These are phyloP conservation scores for Rutstroemia sp. DNA, from an alignment of 2,329 filamentous ascomycete genomes.

Conservation along the genomic window DNA sequence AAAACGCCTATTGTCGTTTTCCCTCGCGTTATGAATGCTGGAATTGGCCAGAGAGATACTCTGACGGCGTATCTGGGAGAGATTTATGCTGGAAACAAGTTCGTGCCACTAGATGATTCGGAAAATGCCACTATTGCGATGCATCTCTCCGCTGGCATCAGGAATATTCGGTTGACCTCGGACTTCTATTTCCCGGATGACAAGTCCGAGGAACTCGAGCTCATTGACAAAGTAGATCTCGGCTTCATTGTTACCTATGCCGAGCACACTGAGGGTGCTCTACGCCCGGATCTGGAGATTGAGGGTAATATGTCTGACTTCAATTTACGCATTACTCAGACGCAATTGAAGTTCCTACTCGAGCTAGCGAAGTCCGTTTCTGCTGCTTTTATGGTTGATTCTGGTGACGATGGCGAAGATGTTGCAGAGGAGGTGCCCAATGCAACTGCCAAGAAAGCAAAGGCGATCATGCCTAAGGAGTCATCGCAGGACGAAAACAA, in stretches of 20 bases:
- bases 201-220: conserved; percentile 76
- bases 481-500: conserved; percentile 26
- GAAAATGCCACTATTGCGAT: conserved; percentile 70
- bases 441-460: conserved; percentile 27
- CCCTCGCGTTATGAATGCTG: conserved; percentile 66
- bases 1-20: conserved; percentile 97
- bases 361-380: conserved; percentile 85
- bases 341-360: conserved; percentile 82
- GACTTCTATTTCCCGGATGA: conserved; percentile 73
- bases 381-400: conserved; percentile 71
- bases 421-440: conserved; percentile 67
- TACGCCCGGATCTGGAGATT: conserved; percentile 86
- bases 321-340: conserved; percentile 82
- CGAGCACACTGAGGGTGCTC: conserved; percentile 69
- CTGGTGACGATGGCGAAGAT: conserved; percentile 64
- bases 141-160: conserved; percentile 82
- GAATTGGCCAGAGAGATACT: conserved; percentile 66
- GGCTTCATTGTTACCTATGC: conserved; percentile 88
- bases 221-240: conserved; percentile 95
- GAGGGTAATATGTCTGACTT: conserved; percentile 89
- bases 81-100: conserved; percentile 94
- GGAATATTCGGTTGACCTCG: conserved; percentile 86
- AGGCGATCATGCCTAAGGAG: conserved; percentile 11
- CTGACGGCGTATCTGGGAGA: conserved; percentile 93
- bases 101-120: conserved; percentile 74